phyloP scores from a whole-genome alignment of 257 asterid species.

The Cordia subcordata region DNA sequence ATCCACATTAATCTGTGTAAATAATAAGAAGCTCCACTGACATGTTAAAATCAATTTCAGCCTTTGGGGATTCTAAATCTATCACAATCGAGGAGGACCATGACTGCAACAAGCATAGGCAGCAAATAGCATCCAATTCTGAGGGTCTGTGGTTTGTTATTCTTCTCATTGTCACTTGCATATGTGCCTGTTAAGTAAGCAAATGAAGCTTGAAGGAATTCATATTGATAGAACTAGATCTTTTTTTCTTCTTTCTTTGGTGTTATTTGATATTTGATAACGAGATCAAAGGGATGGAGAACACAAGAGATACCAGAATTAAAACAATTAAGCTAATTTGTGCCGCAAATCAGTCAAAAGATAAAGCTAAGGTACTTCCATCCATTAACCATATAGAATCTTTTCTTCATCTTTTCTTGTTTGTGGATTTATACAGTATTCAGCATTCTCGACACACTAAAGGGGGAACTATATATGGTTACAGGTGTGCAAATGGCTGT shows the following conservation, averaged over 20 bases:
- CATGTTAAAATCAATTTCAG: constrained; percentile 28
- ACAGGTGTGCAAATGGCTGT: constrained; percentile 52
- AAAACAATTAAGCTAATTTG: too few relatives aligned
- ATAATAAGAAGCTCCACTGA: constrained; percentile 4
- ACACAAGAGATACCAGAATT: too few relatives aligned
- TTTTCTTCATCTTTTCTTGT: too few relatives aligned
- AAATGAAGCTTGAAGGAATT: neutral
- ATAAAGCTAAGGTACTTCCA: too few relatives aligned
- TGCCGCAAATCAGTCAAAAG: too few relatives aligned
- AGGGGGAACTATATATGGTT: constrained; percentile 2
- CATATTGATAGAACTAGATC: neutral
- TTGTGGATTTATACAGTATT: neutral
- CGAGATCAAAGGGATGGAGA: too few relatives aligned
- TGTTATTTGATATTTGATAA: too few relatives aligned
- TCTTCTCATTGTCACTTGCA: neutral
- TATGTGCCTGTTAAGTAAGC: neutral
- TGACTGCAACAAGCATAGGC: constrained; percentile 19
- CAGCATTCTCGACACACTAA: neutral
- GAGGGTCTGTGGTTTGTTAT: constrained; percentile 35
- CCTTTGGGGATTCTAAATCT: constrained; percentile 64
- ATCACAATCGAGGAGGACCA: constrained; percentile 33
- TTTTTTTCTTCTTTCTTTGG: too few relatives aligned
- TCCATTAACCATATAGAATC: too few relatives aligned
- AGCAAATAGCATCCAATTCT: constrained; percentile 12
- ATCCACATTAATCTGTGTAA: neutral